Base-by-base conservation (phyloP, 306 rosid species). In the Gillenia trifoliata region DNA sequence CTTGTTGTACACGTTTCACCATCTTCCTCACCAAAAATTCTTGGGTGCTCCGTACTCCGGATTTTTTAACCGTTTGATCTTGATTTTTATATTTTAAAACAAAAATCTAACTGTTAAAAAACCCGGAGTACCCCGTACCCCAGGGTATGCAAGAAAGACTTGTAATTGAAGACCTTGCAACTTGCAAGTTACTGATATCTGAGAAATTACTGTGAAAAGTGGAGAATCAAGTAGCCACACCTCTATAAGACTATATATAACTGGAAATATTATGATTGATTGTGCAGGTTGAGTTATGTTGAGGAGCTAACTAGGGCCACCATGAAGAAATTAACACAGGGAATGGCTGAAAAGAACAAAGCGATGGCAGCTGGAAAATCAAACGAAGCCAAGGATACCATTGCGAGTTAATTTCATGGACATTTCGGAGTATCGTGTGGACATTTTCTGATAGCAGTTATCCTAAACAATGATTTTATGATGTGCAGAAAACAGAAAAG, bases 361-460 rank as follows among this genome's bases (percentile, higher is more conserved):
- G 87, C 98, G 22, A 86, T 95, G 97, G 91, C 98, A 38, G 85
- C 88, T 74, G 99, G 98, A 76, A 95, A 92, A 85, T 86, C 99
- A 61, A 91, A 92, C 13, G 98, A 95, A 83, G 99, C 90, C 30
- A 95, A 92, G 85, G 86, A 86, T 72, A 84, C 50, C 73, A 86
- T 95, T 84, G 98, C 90, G 82, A 87, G 98, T 90, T 57, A 64
- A 54, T 34, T 81, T 62, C 31, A 62, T 30, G 67, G 62, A 64
- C 69, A 69, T 68, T 78, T 28, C 73, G 12, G 45, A 54, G 50
- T 75, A 10, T 70, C 74, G 60, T 75, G 43, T 71, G 38, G 20
- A 63, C 31, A 57, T 66, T 74, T 66, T 72, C 64, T 34, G 38
- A 19, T 75, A 8, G 15, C 19, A 55, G 29, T 22, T 15, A 54